Evolutionary conservation across 371 early-diverging fungal species (phyloP).

Genomic region (Umbelopsis sp.): DNA sequence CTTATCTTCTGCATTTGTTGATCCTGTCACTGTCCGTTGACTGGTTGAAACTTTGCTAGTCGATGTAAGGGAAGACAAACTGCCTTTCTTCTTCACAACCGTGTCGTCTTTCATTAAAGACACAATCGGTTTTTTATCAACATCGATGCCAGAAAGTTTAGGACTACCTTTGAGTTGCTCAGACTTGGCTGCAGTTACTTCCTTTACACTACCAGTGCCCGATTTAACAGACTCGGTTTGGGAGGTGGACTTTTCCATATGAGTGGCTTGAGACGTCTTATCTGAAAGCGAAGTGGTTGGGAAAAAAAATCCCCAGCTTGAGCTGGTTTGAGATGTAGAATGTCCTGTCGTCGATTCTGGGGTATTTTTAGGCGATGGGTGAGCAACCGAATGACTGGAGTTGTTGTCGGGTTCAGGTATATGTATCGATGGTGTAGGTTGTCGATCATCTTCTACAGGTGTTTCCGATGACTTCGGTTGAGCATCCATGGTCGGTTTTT

Average conservation of each 20-base stretch:
- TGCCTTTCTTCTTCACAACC: background rate
- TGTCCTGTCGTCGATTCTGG: background rate
- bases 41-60: background rate
- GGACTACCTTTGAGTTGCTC: background rate
- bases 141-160: background rate
- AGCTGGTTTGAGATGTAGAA: background rate
- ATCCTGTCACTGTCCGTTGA: background rate
- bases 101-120: background rate
- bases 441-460: background rate
- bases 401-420: background rate
- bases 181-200: background rate
- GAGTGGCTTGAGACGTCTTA: background rate
- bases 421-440: background rate
- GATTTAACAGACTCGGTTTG: background rate
- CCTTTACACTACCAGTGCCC: background rate
- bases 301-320: conserved; percentile 8
- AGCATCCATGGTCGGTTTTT: background rate
- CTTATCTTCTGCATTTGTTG: conserved; percentile 1
- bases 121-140: background rate
- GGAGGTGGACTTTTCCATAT: background rate
- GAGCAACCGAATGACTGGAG: background rate
- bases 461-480: background rate
- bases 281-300: background rate
- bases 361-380: background rate
- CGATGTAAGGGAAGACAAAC: background rate